These are phyloP conservation scores for Isatis tinctoria DNA, from an alignment of 345 rosid species.

Conservation along the genomic window DNA sequence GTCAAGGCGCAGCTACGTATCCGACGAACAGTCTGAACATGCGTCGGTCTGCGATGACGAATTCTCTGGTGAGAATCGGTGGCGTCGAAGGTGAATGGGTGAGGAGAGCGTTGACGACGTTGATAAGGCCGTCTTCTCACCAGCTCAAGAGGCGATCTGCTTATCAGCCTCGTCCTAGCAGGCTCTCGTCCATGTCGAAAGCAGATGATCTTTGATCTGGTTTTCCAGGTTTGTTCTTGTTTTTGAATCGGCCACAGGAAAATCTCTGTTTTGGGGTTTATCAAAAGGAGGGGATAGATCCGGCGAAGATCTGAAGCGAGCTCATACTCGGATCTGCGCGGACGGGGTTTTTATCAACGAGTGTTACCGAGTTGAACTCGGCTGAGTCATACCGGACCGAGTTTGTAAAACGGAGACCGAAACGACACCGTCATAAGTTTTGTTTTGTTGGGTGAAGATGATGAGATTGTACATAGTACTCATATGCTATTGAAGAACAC, in stretches of 20 bases:
- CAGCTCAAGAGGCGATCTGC: conserved; percentile 63
- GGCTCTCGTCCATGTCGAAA: conserved; percentile 69
- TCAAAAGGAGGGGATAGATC: not conserved
- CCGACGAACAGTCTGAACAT: conserved; percentile 59
- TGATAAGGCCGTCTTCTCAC: conserved; percentile 87
- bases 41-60: conserved; percentile 88
- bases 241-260: conserved; percentile 12
- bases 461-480: conserved; percentile 45
- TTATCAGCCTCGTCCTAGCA: conserved; percentile 65
- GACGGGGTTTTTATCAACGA: not conserved
- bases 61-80: conserved; percentile 86
- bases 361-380: not conserved
- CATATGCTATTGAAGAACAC: conserved; percentile 42
- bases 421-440: conserved; percentile 19
- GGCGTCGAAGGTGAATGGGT: conserved; percentile 95
- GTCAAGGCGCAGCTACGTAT: conserved; percentile 34
- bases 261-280: not conserved
- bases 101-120: conserved; percentile 72
- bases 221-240: conserved; percentile 32
- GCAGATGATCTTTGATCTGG: conserved; percentile 32
- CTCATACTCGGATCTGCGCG: not conserved
- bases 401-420: conserved; percentile 23
- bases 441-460: conserved; percentile 32
- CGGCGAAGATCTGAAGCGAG: conserved; percentile 10
- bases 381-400: conserved; percentile 23